Percentiles rank a stretch among this genome's conserved stretches.
Evolutionary conservation across 75 land plant species (phyloP).

Genomic region (Pinus albicaulis): DNA sequence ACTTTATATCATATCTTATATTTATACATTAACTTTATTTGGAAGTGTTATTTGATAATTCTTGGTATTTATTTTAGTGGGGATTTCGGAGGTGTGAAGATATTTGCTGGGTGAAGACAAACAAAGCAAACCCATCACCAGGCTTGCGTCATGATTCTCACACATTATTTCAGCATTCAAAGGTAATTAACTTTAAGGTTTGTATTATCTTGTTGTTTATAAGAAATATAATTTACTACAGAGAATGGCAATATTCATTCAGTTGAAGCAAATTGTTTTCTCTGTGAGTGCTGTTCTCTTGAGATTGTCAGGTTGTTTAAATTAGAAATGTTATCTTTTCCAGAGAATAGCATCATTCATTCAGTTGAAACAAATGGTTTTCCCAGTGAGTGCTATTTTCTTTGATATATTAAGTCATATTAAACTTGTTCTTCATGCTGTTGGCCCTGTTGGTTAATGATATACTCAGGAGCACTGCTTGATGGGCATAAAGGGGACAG

Average conservation of each 20-base stretch:
- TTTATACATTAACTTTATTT: not conserved
- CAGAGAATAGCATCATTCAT: too few relatives aligned
- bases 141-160: constrained; percentile 94
- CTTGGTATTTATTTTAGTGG: constrained; percentile 59
- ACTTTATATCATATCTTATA: too few relatives aligned
- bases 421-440: not conserved
- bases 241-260: too few relatives aligned
- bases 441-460: too few relatives aligned
- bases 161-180: constrained; percentile 95
- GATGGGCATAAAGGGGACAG: constrained; percentile 99
- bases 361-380: not conserved
- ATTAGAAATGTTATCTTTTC: not conserved
- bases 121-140: constrained; percentile 87
- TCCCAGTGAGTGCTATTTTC: not conserved
- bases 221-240: not conserved
- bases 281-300: not conserved
- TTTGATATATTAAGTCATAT: not conserved
- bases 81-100: constrained; percentile 99
- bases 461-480: constrained; percentile 88
- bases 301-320: not conserved
- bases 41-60: not conserved
- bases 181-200: constrained; percentile 38
- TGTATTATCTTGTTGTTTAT: not conserved
- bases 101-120: constrained; percentile 99
- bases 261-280: not conserved